Evolutionary conservation across 768 basidiomycete species (phyloP).

Genomic region (Pholiota molesta): DNA sequence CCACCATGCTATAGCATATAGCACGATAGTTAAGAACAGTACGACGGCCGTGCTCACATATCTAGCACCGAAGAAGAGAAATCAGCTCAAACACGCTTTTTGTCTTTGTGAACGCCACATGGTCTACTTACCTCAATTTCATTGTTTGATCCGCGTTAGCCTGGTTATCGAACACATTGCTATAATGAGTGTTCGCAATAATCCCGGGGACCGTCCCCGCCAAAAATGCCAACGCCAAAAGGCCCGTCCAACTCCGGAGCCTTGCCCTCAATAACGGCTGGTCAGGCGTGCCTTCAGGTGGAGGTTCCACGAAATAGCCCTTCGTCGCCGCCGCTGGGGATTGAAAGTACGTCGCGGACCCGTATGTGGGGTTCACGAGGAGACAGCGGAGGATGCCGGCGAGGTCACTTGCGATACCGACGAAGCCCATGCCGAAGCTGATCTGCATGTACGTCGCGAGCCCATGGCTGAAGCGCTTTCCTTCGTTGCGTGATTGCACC

Average conservation of each 20-base stretch:
- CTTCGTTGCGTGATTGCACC: conserved; percentile 22
- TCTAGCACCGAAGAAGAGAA: background rate
- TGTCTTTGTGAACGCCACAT: background rate
- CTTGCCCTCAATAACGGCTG: background rate
- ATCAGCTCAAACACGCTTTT: no score
- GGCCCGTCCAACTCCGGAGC: background rate
- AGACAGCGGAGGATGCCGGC: conserved; percentile 38
- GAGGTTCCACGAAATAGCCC: conserved; percentile 19
- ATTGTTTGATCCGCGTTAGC: background rate
- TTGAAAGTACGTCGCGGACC: conserved; percentile 30
- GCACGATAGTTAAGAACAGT: background rate
- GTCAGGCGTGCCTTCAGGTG: background rate
- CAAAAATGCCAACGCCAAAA: background rate
- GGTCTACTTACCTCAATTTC: background rate
- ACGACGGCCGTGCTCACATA: background rate
- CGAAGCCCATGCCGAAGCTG: conserved; percentile 35
- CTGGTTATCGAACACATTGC: background rate
- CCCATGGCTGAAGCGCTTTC: conserved; percentile 20
- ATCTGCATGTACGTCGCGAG: conserved; percentile 32
- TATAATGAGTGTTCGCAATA: conserved; percentile 1
- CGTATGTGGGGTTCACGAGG: conserved; percentile 42
- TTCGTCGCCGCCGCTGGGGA: conserved; percentile 29
- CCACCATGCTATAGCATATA: background rate
- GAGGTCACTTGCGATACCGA: conserved; percentile 37
- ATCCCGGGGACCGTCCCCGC: background rate